Evolutionary conservation across 257 asterid genomes (phyloP), one percentile per base, ranked within the genome.

Genomic region (Solanum peruvianum): DNA sequence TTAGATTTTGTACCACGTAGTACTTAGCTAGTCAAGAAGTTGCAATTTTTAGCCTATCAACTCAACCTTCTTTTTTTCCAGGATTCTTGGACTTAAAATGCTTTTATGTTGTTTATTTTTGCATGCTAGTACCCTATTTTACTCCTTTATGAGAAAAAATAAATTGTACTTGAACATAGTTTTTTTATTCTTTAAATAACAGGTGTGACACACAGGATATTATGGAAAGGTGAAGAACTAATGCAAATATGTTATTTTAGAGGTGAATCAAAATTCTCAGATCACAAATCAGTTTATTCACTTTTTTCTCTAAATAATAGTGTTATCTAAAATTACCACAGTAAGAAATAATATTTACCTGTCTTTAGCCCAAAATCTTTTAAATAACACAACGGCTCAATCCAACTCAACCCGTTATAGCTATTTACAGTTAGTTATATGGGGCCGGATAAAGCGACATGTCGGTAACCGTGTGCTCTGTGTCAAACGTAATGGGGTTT

Each of bases 151-250:
- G 21, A 29, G 39, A 21, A 67, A 27, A 27, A 67, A 64, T 20
- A 3, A 27, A 15, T 7, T 80, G 29, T 80, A 45, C 85, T 80
- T 23, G 14, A n/a, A 35, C 44, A 41, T 23, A 64, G 42, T 42
- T 27, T 58, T 56, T 25, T 58, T n/a, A 4, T 69, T 25, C 13
- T 20, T 58, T 20, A 52, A 56, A 85, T 85, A 83, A 49, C 91
- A 95, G 98, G 98, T 95, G 98, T 88, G 98, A 94, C 93, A 31
- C 33, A 31, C 33, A 89, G 98, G 58, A 96, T 96, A 41, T 88
- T 96, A 67, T 96, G 98, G 99, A 96, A 90, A 93, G 98, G 99
- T 2, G 91, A 95, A 87, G 99, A 96, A 33, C 86, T 96, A 20
- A 91, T 94, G 83, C 99, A 96, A 87, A 45, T 91, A 88, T 93